Evolutionary conservation across 495 filamentous ascomycete species (phyloP), one percentile per base, ranked within the genome.

Genomic region (Clohesyomyces aquaticus): DNA sequence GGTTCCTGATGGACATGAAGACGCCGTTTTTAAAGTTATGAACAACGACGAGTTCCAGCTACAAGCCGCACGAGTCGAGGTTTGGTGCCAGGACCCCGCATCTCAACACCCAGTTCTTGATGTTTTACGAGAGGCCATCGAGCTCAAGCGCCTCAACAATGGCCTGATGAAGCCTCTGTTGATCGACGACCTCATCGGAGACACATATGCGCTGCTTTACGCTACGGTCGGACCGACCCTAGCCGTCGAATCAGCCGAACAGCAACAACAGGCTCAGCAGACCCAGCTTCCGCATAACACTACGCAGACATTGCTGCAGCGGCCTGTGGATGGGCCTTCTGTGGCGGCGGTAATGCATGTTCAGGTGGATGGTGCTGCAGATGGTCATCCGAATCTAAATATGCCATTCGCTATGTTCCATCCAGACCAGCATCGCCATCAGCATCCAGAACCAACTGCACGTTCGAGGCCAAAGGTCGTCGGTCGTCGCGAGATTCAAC

Each of bases 71-170:
- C 81, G 80, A 11, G 72, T 88, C 21, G 84, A 88, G 61, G 71
- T 67, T 16, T 80, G 84, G 70, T 66, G 71, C 32, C 74, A 84
- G n/a, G 72, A 78, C 1, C 65, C 75, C 0, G 71, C 73, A 1
- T 78, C 77, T 9, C 70, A 70, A 21, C 76, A 82, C 67, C 75
- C 71, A 8, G 77, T 80, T 1, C 78, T 97, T 1, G 88, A 88
- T 63, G 82, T 91, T 4, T 79, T 99, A 35, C 85, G 91, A 53
- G 95, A 99, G 57, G 86, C 85, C 4, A 79, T 90, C 49, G 93
- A 98, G 70, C 77, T 98, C n/a, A 96, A 96, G 71, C 93, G 90
- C 66, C 81, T 93, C 42, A 96, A 96, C 73, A 85, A 85, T 48
- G 86, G 85, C 54, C 81, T 94, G 9, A 93, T 93, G 85, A 96